Conservation (phyloP, 768 basidiomycete genomes). For the Gymnopilus junonius region DNA sequence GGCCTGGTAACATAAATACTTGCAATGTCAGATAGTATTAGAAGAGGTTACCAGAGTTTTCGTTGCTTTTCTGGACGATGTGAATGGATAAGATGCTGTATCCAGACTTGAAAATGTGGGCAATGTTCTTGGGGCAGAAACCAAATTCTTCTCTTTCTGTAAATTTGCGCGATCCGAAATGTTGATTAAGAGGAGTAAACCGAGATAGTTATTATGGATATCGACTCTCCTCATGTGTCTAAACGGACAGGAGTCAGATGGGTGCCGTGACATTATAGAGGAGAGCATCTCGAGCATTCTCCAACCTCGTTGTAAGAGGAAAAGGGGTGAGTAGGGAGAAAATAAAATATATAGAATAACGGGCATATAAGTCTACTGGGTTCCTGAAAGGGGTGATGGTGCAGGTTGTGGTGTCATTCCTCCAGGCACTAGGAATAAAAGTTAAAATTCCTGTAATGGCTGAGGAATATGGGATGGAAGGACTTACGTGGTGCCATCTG, state of each 20-base stretch:
- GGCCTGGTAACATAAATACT: background rate
- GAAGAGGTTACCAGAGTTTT: too few species aligned
- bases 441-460: background rate
- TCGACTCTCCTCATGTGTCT: conserved; percentile 2
- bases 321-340: conserved; percentile 16
- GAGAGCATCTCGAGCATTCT: background rate
- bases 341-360: conserved; percentile 31
- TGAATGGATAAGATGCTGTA: background rate
- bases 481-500: conserved; percentile 78
- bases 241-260: conserved; percentile 1
- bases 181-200: background rate
- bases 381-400: conserved; percentile 43
- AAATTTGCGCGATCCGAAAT: background rate
- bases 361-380: conserved; percentile 49
- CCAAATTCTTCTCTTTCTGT: background rate
- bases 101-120: background rate
- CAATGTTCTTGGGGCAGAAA: background rate
- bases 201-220: conserved; percentile 6
- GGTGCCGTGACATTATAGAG: background rate
- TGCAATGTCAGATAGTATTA: background rate
- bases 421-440: conserved; percentile 7
- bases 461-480: background rate
- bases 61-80: background rate
- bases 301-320: conserved; percentile 1
- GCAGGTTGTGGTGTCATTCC: conserved; percentile 55